Evolutionary conservation across 768 basidiomycete genomes (phyloP), one percentile per base, ranked within the genome.

Genomic region (Pisolithus microcarpus): DNA sequence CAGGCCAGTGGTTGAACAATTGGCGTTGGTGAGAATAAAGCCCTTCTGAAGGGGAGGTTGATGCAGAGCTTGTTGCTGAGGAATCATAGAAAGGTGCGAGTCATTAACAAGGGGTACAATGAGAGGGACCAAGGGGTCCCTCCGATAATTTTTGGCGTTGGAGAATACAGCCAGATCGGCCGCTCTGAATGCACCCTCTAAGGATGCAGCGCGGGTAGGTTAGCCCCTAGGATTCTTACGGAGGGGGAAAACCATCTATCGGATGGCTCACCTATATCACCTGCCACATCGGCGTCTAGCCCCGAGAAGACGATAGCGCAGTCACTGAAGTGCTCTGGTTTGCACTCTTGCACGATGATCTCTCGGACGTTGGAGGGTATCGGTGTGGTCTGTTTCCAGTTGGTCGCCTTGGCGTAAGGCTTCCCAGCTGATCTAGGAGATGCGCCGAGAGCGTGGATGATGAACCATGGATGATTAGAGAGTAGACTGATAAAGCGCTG

Each of bases 11-110:
- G 96, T 97, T 21, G 91, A 87, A 72, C 96, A 98, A 72, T 98
- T 99, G 58, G 96, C 96, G 66, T 99, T 99, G 52, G 93, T 94
- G 55, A 99, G 85, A 66, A 99, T 94, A 75, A 91, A 98, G 3
- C 96, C 96, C 57, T 80, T 82, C 61, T 77, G 79, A 31, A 87
- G 77, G 0, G 80, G 81, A 18, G 82, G 87, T 2, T 74, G 69
- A 57, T 88, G 85, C 15, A 79, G 71, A 2, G 80, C 58, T 47
- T 75, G 89, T 68, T 99, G 96, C 61, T 92, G 87, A 0, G 79
- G 75, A 61, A 99, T 75, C 58, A 98, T 88, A 57, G 80, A 72
- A 26, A 97, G 71, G 66, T 99, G 96, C 4, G 73, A 74, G 1
- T 90, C 75, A 72, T 99, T 99, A 58, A 95, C 94, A 59, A 96